Evolutionary conservation across 768 basidiomycete genomes (phyloP), one percentile per base, ranked within the genome.

Genomic region (Epithele typhae): DNA sequence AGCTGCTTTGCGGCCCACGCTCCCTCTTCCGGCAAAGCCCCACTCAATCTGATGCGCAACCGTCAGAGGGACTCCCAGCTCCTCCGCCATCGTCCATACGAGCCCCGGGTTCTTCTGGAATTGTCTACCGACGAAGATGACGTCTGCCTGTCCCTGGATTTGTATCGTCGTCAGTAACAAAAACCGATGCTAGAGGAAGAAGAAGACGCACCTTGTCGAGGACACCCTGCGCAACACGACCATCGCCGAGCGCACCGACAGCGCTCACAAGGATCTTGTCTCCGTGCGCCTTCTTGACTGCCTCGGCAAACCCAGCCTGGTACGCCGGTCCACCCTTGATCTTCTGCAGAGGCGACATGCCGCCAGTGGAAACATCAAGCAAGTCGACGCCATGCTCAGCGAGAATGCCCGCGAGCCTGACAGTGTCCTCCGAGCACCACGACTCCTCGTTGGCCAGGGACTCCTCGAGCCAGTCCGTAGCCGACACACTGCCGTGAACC

Each of bases 401-500:
- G 17, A 90, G 71, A 49, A 80, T 73, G n/a, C 68, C 63, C 3
- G 80, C 76, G 19, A 90, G 67, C 25, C 71, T 65, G 21, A 75
- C 76, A 2, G 82, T 85, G 58, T 90, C 87, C 58, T 84, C 78
- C 1, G 75, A 49, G 14, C 75, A 73, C 87, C 88, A 87, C 5
- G 77, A 77, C 11, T 73, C 72, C 51, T 82, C 77, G 46, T 82
- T 64, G 0, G 81, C 77, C 4, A 75, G 62, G 6, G 70, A 67
- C 45, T 76, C 70, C 52, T 81, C 78, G 6, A 85, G 64, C 82
- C 86, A 85, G 46, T 90, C 89, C 0, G 79, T 81, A 1, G 78
- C 90, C 34, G 81, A 83, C n/a, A 90, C 63, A 23, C 81, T 79
- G 38, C 24, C 22, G 5, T 15, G 44, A 18, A 30, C 8, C 7